Evolutionary conservation across 2,329 filamentous ascomycete genomes (phyloP).

Genomic region (Paecilomyces formosus): DNA sequence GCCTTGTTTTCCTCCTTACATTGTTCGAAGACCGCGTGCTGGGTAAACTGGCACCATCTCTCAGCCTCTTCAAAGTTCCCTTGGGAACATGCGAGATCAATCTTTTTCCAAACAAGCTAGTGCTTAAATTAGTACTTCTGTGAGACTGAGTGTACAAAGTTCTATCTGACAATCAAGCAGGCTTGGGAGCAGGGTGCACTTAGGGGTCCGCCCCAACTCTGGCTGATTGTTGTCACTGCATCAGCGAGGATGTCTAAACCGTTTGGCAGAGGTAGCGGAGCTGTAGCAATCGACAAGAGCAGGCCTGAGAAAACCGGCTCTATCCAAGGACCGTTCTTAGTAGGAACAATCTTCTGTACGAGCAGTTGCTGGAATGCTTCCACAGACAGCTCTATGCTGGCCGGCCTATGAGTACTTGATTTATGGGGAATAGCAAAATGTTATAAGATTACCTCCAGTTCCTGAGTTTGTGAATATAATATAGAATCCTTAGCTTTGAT

Average conservation of each 20-base stretch:
- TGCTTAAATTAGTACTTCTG: slow-evolving; percentile 3
- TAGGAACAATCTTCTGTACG: slow-evolving; percentile 44
- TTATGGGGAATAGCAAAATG: not conserved
- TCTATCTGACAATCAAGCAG: slow-evolving; percentile 29
- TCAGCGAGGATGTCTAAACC: slow-evolving; percentile 21
- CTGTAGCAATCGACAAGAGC: slow-evolving; percentile 55
- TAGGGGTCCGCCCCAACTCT: slow-evolving; percentile 42
- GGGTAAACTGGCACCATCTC: slow-evolving; percentile 64
- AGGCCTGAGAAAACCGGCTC: slow-evolving; percentile 63
- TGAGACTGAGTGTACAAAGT: not conserved
- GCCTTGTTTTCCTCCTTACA: slow-evolving; percentile 59
- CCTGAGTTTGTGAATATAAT: slow-evolving; percentile 60
- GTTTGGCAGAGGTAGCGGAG: slow-evolving; percentile 28
- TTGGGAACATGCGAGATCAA: slow-evolving; percentile 53
- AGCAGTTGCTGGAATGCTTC: slow-evolving; percentile 59
- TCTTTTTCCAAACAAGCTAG: slow-evolving; percentile 73
- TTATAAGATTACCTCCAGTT: slow-evolving; percentile 42
- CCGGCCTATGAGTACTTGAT: not conserved
- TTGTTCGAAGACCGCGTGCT: slow-evolving; percentile 59
- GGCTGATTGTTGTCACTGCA: slow-evolving; percentile 28
- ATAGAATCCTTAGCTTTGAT: slow-evolving; percentile 42
- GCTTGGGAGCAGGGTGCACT: slow-evolving; percentile 52
- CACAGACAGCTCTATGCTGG: slow-evolving; percentile 30
- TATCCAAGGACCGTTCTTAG: slow-evolving; percentile 51
- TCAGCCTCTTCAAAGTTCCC: slow-evolving; percentile 50